Conservation (phyloP, 805 yeast genomes). For the Barnettozyma californica region DNA sequence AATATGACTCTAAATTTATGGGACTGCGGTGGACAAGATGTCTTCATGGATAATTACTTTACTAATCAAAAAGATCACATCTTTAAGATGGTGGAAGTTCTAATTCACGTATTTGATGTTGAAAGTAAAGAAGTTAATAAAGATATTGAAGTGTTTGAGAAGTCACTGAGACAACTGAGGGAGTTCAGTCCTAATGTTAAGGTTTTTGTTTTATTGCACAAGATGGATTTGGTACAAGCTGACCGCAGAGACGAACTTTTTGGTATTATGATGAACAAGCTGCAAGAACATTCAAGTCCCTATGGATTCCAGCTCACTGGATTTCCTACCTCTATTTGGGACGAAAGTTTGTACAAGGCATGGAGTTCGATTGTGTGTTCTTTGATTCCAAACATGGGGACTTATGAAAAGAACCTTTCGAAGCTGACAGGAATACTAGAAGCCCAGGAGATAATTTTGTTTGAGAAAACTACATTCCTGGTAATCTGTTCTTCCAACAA, state of each 20-base stretch:
- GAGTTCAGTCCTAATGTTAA: constrained; percentile 87
- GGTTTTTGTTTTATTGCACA: constrained; percentile 86
- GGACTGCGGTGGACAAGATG: constrained; percentile 99
- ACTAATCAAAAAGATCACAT: constrained; percentile 86
- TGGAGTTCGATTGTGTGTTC: constrained; percentile 97
- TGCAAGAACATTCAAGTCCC: constrained; percentile 70
- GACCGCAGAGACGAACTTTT: constrained; percentile 83
- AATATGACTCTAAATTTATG: constrained; percentile 92
- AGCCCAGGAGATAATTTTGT: constrained; percentile 85
- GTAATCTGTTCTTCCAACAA: constrained; percentile 40
- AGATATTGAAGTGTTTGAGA: constrained; percentile 86
- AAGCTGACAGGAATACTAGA: constrained; percentile 68
- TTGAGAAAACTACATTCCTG: constrained; percentile 89
- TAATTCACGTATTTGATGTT: constrained; percentile 94
- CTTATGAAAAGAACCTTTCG: constrained; percentile 69
- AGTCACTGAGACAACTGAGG: constrained; percentile 74
- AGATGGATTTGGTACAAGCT: constrained; percentile 90
- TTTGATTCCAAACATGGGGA: constrained; percentile 83
- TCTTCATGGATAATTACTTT: constrained; percentile 90
- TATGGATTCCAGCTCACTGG: constrained; percentile 69
- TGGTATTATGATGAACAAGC: constrained; percentile 74
- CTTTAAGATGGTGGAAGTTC: constrained; percentile 91
- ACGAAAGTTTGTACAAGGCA: constrained; percentile 90
- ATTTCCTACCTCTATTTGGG: constrained; percentile 96
- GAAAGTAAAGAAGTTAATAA: constrained; percentile 87